Percentiles rank a stretch among this genome's conserved stretches.
Conservation (phyloP, 805 yeast species). For the Metschnikowia matae region DNA sequence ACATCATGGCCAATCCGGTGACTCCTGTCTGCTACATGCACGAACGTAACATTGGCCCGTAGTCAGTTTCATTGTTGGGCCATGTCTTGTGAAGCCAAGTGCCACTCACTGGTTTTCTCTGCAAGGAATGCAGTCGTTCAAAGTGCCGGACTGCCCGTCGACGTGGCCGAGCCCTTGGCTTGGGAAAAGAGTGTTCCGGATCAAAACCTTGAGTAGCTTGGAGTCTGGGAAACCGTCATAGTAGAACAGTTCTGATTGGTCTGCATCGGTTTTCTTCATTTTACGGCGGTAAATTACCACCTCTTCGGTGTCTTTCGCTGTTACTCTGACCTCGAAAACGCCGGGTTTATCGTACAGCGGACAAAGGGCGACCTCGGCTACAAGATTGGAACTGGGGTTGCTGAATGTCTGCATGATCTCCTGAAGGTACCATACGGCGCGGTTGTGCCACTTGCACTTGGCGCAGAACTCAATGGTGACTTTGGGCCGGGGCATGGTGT, state of each 20-base stretch:
- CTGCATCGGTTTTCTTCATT: constrained; percentile 35
- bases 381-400: constrained; percentile 26
- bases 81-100: too few species aligned
- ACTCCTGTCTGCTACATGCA: not conserved
- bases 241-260: constrained; percentile 27
- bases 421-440: constrained; percentile 86
- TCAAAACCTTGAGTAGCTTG: constrained; percentile 65
- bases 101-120: constrained; percentile 7
- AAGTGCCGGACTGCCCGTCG: constrained; percentile 31
- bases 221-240: constrained; percentile 85
- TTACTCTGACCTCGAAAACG: constrained; percentile 14
- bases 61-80: not conserved
- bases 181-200: constrained; percentile 59
- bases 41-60: not conserved
- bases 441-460: constrained; percentile 80
- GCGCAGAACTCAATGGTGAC: constrained; percentile 73
- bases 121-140: constrained; percentile 15
- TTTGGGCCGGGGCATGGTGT: constrained; percentile 39
- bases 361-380: constrained; percentile 37
- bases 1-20: not conserved
- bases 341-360: constrained; percentile 25
- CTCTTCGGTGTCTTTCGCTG: constrained; percentile 4
- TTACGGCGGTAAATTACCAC: constrained; percentile 51
- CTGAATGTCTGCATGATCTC: constrained; percentile 83
- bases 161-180: constrained; percentile 58